Conservation (phyloP, 345 rosid genomes). For the Eucalyptus sp. region DNA sequence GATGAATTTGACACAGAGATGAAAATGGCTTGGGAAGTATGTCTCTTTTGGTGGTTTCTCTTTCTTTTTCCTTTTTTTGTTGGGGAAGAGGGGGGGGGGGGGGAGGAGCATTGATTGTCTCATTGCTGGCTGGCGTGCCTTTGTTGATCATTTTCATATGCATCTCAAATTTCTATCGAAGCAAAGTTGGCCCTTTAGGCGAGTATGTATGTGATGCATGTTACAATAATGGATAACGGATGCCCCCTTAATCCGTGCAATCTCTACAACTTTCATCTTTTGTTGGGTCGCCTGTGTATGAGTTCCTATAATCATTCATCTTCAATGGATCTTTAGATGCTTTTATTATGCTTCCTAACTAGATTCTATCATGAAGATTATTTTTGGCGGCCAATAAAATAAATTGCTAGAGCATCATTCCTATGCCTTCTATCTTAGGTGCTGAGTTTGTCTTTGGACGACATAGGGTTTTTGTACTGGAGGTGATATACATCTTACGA, state of each 20-base stretch:
- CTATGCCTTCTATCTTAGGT: not conserved
- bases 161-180: not conserved
- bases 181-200: not conserved
- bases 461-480: not conserved
- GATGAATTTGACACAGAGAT: constrained; percentile 82
- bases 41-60: constrained; percentile 6
- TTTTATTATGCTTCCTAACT: not conserved
- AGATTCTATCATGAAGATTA: not conserved
- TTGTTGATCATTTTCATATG: not conserved
- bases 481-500: not conserved
- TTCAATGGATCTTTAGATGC: not conserved
- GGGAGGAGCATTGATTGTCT: not conserved
- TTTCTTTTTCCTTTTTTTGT: not conserved
- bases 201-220: not conserved
- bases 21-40: constrained; percentile 88
- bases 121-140: not conserved
- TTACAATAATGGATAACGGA: not conserved
- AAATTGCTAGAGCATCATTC: not conserved
- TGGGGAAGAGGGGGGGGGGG: not conserved
- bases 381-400: not conserved
- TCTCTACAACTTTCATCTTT: not conserved
- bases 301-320: not conserved
- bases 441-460: not conserved
- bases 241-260: not conserved
- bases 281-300: not conserved